Evolutionary conservation across 768 basidiomycete genomes (phyloP), one percentile per base, ranked within the genome.

Genomic region (Podaxis mareebaensis): DNA sequence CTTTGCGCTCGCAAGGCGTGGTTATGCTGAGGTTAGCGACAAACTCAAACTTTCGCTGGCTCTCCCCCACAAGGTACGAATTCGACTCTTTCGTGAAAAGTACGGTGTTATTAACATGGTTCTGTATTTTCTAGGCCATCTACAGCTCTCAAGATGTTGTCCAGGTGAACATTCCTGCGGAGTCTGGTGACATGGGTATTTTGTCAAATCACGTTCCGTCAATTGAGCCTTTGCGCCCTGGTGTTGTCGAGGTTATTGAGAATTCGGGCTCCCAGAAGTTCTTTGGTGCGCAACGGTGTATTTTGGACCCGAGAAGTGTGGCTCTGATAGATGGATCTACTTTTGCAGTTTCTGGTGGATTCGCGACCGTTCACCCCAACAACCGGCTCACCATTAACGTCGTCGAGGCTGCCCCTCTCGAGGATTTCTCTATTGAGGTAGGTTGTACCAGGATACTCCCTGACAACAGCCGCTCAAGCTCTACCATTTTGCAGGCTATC

Each of bases 131-230:
- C 33, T 71, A 99, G 96, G 82, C 95, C 60, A 88, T 99, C 76
- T 98, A 88, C 85, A 87, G 85, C 64, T 95, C 95, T 24, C 76
- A 87, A 69, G 96, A 96, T 76, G 96, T 98, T 63, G 87, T 92
- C 22, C 96, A 99, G 77, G 96, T 99, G 69, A 98, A 98, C 80
- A 80, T 98, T 70, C 81, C 95, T 39, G 97, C 95, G 44, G 93
- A 89, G 60, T 89, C 93, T 3, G 97, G 97, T 72, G 96, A 98
- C 78, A 98, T 99, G 95, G 97, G 97, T 83, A 93, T 99, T 70
- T 89, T 99, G 65, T 94, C 96, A 70, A 97, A 96, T 84, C 97
- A 99, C 79, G 95, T 98, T 60, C 91, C 97, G 33, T 92, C 95
- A n/a, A 91, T 99, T 63, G 97, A 99, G 77, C 84, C 96, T 53